Base-by-base conservation (phyloP, 768 basidiomycete species). In the Brasilioporus rufonigricans region DNA sequence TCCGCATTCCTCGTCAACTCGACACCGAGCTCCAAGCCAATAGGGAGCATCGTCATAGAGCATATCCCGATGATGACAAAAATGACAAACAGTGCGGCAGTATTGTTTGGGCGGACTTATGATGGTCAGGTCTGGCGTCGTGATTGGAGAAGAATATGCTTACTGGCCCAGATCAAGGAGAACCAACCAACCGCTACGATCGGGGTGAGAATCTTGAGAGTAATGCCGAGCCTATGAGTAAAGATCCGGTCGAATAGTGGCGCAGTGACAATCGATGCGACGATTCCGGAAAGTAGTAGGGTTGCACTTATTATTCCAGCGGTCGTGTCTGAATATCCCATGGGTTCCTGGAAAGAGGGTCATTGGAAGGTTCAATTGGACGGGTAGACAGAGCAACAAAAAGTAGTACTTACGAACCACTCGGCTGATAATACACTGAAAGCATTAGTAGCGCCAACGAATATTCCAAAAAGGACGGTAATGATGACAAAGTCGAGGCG, bases 201-300 rank as follows among this genome's bases (percentile, higher is more conserved):
- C 2, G 90, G 90, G 16, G 84, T 77, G 11, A 89, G 63, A 0
- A 82, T 54, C 52, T 86, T 89, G 50, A 77, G 61, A 3, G 84
- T 81, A 12, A 81, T 57, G 0, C 83, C 87, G 36, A 91, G 76
- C 56, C 82, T 82, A 59, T 85, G 80, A 11, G 88, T 92, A 56
- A 93, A 82, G n/a, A 91, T 82, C 19, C 91, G 83, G 63, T 93
- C 91, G 63, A 91, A 86, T 4, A 92, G 69, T 0, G 91, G 92
- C 1, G 91, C 83, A 0, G 85, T 80, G 46, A 85, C 62, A 29
- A 85, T 72, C 0, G 91, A 86, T 11, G 83, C 79, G 2, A 89
- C 68, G 54, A 93, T 80, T 21, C 92, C 91, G 1, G 85, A 76
- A 33, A 91, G 71, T 14, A 91, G 78, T 33, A 91, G 69, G 32